These are phyloP conservation scores for Kazachstania bromeliacearum DNA, from an alignment of 805 yeast species.

Conservation along the genomic window DNA sequence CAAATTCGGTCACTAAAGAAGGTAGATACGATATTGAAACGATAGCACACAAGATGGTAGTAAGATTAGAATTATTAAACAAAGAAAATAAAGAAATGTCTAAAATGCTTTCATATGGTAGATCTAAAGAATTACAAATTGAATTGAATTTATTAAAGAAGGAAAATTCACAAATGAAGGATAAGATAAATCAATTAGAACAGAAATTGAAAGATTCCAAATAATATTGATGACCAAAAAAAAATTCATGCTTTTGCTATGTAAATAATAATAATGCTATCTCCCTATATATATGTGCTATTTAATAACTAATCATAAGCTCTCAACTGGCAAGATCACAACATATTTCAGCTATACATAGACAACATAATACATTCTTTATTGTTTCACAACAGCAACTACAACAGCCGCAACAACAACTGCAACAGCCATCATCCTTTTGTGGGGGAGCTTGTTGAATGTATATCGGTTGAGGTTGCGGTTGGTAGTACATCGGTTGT, in stretches of 20 bases:
- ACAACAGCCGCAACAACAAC: conserved; percentile 7
- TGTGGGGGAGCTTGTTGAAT: conserved; percentile 21
- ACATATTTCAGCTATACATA: conserved; percentile 18
- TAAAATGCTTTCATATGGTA: conserved; percentile 66
- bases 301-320: neutral
- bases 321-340: conserved; percentile 9
- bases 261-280: too few species aligned
- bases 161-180: conserved; percentile 41
- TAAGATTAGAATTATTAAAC: conserved; percentile 48
- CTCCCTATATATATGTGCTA: too few species aligned
- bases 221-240: neutral
- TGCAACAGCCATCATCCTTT: conserved; percentile 14
- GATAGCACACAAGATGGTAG: conserved; percentile 60
- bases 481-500: conserved; percentile 26
- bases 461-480: conserved; percentile 20
- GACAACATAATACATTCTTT: conserved; percentile 18
- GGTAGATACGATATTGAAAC: conserved; percentile 70
- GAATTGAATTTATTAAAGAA: conserved; percentile 52
- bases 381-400: conserved; percentile 4
- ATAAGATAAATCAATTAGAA: conserved; percentile 8
- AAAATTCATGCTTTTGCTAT: neutral
- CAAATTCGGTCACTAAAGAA: conserved; percentile 36
- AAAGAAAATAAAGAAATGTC: conserved; percentile 64
- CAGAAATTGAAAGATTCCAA: neutral
- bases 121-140: conserved; percentile 58